Base-by-base conservation (phyloP, 2,329 filamentous ascomycete species). In the Leptoxyphium fumago region DNA sequence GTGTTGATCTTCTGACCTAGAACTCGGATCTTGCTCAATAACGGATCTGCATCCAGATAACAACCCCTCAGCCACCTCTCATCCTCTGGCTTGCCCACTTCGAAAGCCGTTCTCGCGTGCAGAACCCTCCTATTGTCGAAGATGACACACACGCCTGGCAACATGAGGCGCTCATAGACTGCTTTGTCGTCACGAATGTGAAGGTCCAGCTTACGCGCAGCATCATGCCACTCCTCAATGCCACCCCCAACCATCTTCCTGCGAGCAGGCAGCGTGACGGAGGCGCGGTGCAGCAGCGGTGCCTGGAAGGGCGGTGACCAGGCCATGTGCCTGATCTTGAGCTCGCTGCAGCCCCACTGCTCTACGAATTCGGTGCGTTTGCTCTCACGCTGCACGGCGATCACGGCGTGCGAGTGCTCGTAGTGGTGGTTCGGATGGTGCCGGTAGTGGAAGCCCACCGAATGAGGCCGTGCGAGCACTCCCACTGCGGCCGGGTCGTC, bases 121-220 rank as follows among this genome's bases (percentile, higher is more conserved):
- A 94, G 63, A n/a, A 94, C 71, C 14, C 89, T 73, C 46, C 78
- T 66, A 58, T 96, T 96, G 60, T 94, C 82, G 58, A 98, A 96
- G n/a, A 98, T 72, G 10, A 88, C 87, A 58, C 86, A 94, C 56
- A 94, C 84, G 2, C 89, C 91, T 3, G 83, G 78, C 43, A 77
- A 68, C 61, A 95, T 68, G 62, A 81, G 81, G 46, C 81, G 70
- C 66, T 89, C 73, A 56, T 80, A 82, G 43, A 86, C 63, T 47
- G 75, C 75, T 3, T 66, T 58, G 0, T 71, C 64, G 1, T 68
- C 57, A 50, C 84, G 78, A 18, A 91, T 63, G 0, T 74, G 50
- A 0, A 59, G 46, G 41, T 78, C 71, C 53, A 94, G 86, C 2
- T 60, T 56, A 29, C 64, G 58, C 1, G 74, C 70, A 0, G 72